phyloP scores from a whole-genome alignment of 306 rosid genomes.

The Carpinus viminea region DNA sequence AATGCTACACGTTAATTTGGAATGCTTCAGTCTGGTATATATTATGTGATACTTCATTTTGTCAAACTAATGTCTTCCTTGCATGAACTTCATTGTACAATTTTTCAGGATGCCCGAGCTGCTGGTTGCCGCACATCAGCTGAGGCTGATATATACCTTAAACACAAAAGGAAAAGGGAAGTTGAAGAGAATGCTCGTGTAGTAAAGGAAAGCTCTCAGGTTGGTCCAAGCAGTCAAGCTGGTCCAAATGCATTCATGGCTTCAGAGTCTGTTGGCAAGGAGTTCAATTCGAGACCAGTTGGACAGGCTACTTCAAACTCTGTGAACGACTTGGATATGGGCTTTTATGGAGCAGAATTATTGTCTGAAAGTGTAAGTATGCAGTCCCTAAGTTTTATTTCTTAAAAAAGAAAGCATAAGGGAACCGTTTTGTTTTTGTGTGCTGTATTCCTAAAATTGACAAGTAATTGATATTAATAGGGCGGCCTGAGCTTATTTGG shows the following conservation, averaged over 20 bases:
- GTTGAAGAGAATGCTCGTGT: conserved; percentile 62
- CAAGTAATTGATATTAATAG: neutral
- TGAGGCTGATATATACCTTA: conserved; percentile 72
- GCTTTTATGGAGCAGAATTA: conserved; percentile 71
- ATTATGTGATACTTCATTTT: neutral
- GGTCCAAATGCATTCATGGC: conserved; percentile 60
- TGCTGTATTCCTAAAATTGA: neutral
- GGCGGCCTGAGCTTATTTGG: neutral
- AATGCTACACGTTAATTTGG: neutral
- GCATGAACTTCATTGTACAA: conserved; percentile 14
- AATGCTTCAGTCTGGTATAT: conserved; percentile 6
- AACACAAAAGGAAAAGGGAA: conserved; percentile 63
- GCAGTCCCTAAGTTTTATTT: conserved; percentile 12
- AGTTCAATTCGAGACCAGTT: conserved; percentile 57
- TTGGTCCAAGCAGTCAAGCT: conserved; percentile 67
- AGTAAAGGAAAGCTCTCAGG: conserved; percentile 57
- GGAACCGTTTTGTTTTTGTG: neutral
- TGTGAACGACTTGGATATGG: conserved; percentile 56
- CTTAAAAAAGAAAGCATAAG: neutral
- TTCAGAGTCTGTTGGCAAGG: conserved; percentile 60
- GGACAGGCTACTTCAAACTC: conserved; percentile 64
- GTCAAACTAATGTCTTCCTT: neutral
- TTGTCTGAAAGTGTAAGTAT: conserved; percentile 84
- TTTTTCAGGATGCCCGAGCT: conserved; percentile 72
- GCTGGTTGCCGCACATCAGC: conserved; percentile 77